Percentiles rank a stretch among this genome's conserved stretches.
Conservation (phyloP, 1,139 yeast genomes). For the Candida sanyaensis region DNA sequence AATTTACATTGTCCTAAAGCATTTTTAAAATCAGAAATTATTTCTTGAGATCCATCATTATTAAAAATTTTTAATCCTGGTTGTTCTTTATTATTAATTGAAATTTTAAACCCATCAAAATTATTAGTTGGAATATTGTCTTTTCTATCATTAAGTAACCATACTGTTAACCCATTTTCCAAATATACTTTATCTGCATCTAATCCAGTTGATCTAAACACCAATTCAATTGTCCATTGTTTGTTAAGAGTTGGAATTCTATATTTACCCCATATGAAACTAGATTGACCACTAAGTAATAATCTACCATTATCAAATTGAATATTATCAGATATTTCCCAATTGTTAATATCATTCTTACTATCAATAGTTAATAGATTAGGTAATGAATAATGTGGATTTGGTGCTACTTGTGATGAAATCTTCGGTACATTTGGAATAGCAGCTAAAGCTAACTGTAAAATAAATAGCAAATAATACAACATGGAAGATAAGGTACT, state of each 20-base stretch:
- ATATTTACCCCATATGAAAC: conserved; percentile 50
- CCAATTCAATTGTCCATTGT: conserved; percentile 62
- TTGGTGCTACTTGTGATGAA: conserved; percentile 1
- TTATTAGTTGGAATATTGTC: conserved; percentile 24
- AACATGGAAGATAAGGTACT: background rate
- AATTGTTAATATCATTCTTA: conserved; percentile 16
- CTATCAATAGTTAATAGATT: conserved; percentile 10
- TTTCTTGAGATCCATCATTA: conserved; percentile 52
- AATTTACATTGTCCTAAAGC: conserved; percentile 60
- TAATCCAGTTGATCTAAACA: conserved; percentile 59
- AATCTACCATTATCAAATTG: conserved; percentile 42
- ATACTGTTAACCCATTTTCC: conserved; percentile 53
- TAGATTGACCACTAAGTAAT: conserved; percentile 34
- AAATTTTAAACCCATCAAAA: conserved; percentile 63
- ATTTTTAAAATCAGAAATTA: conserved; percentile 25
- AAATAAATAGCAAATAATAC: background rate
- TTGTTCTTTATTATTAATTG: conserved; percentile 50
- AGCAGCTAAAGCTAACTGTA: background rate
- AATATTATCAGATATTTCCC: conserved; percentile 32
- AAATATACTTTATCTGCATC: conserved; percentile 26
- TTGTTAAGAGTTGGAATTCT: conserved; percentile 29
- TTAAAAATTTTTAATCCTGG: conserved; percentile 57
- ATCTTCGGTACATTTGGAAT: background rate
- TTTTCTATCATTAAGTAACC: conserved; percentile 37
- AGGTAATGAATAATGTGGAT: conserved; percentile 11